Evolutionary conservation across 345 rosid species (phyloP).

Genomic region (Acer saccharum): DNA sequence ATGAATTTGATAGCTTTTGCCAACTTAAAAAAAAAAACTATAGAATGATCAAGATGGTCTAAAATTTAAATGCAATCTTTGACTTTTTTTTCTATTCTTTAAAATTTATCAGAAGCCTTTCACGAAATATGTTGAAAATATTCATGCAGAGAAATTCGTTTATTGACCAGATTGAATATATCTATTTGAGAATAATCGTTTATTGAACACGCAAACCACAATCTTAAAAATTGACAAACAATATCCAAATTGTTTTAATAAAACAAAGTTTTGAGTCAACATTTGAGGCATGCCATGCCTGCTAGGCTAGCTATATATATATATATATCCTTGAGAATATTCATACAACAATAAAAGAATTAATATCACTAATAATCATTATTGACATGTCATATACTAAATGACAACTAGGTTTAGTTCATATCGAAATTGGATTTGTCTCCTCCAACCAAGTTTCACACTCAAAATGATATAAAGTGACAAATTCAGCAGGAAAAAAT

Average conservation of each 20-base stretch:
- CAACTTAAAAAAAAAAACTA: background rate
- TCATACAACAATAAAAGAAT: background rate
- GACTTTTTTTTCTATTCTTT: no score
- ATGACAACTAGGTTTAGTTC: background rate
- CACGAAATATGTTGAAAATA: no score
- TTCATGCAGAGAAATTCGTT: no score
- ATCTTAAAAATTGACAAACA: background rate
- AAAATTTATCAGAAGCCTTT: no score
- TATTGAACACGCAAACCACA: background rate
- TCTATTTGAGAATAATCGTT: background rate
- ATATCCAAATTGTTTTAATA: background rate
- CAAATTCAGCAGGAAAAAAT: background rate
- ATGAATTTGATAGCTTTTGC: no score
- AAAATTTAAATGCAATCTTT: no score
- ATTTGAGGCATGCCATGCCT: background rate
- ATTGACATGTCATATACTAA: background rate
- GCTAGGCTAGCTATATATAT: no score
- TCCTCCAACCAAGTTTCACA: background rate
- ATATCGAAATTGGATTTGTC: conserved; percentile 7
- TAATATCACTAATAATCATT: background rate
- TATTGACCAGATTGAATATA: no score
- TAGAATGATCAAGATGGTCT: background rate
- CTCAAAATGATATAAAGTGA: background rate
- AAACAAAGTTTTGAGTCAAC: background rate
- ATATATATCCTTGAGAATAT: background rate